Percentiles rank a stretch among this genome's conserved stretches.
Evolutionary conservation across 495 filamentous ascomycete species (phyloP).

Genomic region (Xylaria castorea): DNA sequence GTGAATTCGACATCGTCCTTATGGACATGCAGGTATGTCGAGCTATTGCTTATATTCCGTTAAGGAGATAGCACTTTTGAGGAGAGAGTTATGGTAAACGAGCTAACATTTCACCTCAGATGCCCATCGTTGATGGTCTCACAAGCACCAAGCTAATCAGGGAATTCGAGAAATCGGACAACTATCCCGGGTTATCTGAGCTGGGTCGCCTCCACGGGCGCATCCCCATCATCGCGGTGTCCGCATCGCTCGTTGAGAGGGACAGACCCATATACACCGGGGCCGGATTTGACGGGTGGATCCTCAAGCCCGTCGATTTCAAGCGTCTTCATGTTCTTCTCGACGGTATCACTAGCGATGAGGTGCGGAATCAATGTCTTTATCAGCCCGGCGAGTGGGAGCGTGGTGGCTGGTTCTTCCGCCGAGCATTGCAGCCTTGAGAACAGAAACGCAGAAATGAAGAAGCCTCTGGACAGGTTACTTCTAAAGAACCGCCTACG

Average conservation of each 20-base stretch:
- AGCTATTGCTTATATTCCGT: neutral
- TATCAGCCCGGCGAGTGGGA: slow-evolving; percentile 75
- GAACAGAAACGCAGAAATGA: neutral
- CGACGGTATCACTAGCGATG: slow-evolving; percentile 60
- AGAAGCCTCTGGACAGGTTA: neutral
- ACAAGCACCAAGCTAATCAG: slow-evolving; percentile 85
- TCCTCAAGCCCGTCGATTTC: slow-evolving; percentile 79
- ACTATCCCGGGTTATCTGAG: slow-evolving; percentile 50
- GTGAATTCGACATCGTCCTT: slow-evolving; percentile 79
- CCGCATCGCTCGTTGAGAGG: slow-evolving; percentile 80
- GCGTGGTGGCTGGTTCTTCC: slow-evolving; percentile 71
- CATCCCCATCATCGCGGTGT: slow-evolving; percentile 88
- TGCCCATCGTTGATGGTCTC: slow-evolving; percentile 92
- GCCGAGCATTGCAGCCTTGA: neutral
- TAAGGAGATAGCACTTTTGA: neutral
- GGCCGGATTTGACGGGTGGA: slow-evolving; percentile 92
- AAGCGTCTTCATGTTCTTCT: slow-evolving; percentile 68
- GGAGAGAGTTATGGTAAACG: neutral
- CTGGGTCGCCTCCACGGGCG: slow-evolving; percentile 58
- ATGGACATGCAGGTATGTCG: slow-evolving; percentile 91
- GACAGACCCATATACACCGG: slow-evolving; percentile 73
- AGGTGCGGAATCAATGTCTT: slow-evolving; percentile 52
- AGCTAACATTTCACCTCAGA: slow-evolving; percentile 55
- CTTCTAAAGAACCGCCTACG: neutral
- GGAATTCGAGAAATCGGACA: slow-evolving; percentile 63